Evolutionary conservation across 2,329 filamentous ascomycete genomes (phyloP), one percentile per base, ranked within the genome.

Genomic region (Colletotrichum sansevieriae): DNA sequence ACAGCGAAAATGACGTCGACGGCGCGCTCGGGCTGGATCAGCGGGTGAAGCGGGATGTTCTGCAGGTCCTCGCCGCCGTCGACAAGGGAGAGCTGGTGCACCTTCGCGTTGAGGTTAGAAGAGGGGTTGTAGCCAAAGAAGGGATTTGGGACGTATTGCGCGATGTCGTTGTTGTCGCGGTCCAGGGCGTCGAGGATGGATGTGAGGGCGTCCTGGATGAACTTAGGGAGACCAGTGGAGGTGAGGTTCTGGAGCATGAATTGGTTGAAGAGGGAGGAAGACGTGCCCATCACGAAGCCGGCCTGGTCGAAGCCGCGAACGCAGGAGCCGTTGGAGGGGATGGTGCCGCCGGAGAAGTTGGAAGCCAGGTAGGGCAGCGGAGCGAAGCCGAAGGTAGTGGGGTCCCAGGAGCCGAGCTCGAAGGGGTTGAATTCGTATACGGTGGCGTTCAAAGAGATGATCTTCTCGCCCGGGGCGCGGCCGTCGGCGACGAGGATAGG

Each of bases 241-340:
- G 76, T 55, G 47, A 73, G 81, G 66, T 82, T 76, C 75, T 83
- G 29, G 89, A 96, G 43, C 89, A 97, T 84, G 85, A 97, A 84
- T 63, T 90, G 83, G 81, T 97, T 97, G 84, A 97, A 97, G 4
- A 97, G 83, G 9, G 91, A 90, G 15, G 91, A 93, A 11, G 91
- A 94, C 0, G 93, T 96, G 67, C 93, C 93, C 88, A 95, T 93
- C 37, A 96, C 83, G 74, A 89, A 97, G 2, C 92, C 92, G 7
- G 88, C 88, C 73, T 93, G 94, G 78, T 97, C 93, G 72, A 94
- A 95, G 1, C 93, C 93, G 25, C 76, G 76, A 33, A 84, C 79
- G 71, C 88, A 83, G 37, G 67, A 65, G 35, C 84, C 83, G 74
- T 84, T 84, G 35, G 82, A 64, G 12, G 78, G 73, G 0, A 83